Conservation (phyloP, 139 green algal genomes). For the Parachlorella kessleri region DNA sequence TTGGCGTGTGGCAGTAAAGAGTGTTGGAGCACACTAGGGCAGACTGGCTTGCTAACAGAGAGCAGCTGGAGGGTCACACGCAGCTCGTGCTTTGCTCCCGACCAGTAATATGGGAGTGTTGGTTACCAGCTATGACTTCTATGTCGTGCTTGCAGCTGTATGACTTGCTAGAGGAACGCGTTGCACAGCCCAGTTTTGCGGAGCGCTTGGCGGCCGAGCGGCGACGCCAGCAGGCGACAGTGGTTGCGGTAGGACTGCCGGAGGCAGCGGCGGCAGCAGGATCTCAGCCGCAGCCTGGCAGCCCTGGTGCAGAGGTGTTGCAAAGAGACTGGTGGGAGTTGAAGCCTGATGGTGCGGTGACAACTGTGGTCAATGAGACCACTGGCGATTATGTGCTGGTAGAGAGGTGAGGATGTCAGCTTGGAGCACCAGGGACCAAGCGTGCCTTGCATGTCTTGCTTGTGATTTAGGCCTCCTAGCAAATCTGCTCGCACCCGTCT, state of each 20-base stretch:
- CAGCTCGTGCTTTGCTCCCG: too few species aligned
- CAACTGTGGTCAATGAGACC: conserved; percentile 16
- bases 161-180: conserved; percentile 8
- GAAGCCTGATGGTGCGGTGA: conserved; percentile 19
- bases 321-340: conserved; percentile 45
- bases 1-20: neutral
- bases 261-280: neutral
- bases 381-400: conserved; percentile 57
- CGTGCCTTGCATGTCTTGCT: too few species aligned
- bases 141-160: conserved; percentile 13
- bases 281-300: neutral
- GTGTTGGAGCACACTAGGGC: too few species aligned
- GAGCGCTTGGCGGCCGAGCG: neutral
- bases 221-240: neutral
- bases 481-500: too few species aligned
- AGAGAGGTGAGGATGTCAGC: too few species aligned
- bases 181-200: conserved; percentile 22
- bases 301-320: conserved; percentile 25
- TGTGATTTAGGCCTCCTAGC: too few species aligned
- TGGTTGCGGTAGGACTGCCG: neutral
- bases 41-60: too few species aligned
- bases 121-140: neutral
- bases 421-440: too few species aligned
- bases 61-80: too few species aligned
- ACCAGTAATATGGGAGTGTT: too few species aligned